Base-by-base conservation (phyloP, 805 yeast genomes). In the Sugiyamaella boreocaroliniensis region DNA sequence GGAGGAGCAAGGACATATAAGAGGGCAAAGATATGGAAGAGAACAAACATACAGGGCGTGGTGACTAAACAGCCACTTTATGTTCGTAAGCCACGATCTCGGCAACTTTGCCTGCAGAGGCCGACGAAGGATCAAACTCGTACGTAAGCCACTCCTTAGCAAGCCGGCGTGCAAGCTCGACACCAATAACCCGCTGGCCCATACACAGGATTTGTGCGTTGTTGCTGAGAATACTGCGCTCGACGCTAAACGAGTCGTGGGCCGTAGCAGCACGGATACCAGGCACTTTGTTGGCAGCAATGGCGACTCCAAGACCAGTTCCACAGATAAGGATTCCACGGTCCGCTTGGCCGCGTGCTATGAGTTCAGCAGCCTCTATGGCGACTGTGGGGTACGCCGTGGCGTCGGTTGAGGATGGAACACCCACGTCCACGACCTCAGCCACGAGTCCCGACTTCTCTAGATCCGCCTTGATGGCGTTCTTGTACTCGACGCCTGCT, bases 251-350 rank as follows among this genome's bases (percentile, higher is more conserved):
- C 5, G 74, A 68, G 58, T 75, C 78, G 53, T 74, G 78, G 3
- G 78, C 78, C 19, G 78, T 75, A 9, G 71, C 78, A 1, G 78
- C 78, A 45, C 78, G 63, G 50, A 75, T 73, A 10, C 78, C 78
- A 2, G 66, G 59, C 18, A 75, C 79, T 57, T 75, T 75, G 63
- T 75, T 75, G 12, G 79, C 78, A 40, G 74, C 64, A 48, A 75
- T 68, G 12, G 77, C 77, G n/a, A 75, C 78, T 0, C 79, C 79
- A 37, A 75, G 64, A 1, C 79, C 79, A 8, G 79, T 75, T 2
- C 78, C 79, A 59, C 79, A 75, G 56, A 75, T 70, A 42, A 75
- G 61, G 29, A 75, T 68, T 10, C 72, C 79, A 20, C 79, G 61
- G 53, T 75, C 78, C 10, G 74, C 76, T 51, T 73, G 68, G 6